Evolutionary conservation across 768 basidiomycete species (phyloP), one percentile per base, ranked within the genome.

Genomic region (Hygrophorus russula): DNA sequence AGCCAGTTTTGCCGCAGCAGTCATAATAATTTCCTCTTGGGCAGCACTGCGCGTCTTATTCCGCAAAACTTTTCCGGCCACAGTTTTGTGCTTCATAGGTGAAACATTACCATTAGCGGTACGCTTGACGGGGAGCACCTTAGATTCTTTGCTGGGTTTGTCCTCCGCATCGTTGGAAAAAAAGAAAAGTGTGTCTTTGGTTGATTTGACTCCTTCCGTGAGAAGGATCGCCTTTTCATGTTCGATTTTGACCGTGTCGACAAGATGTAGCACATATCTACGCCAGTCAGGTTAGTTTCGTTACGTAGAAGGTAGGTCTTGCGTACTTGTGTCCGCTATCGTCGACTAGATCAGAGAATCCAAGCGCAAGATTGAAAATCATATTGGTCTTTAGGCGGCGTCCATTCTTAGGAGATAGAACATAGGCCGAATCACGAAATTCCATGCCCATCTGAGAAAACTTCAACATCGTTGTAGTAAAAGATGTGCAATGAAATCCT

Each of bases 141-240:
- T 75, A 19, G 68, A 51, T 7, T 67, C 60, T 53, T 80, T 82
- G 50, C 74, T 68, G 2, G 72, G 64, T 47, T 68, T 71, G 38
- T 76, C 75, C 13, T 74, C 74, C 14, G 70, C 68, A 12, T 79
- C 78, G 36, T 73, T 71, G 19, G 77, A 78, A 0, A 85, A 59
- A 70, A 87, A 92, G 63, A 94, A 93, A 39, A 96, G 70, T 0
- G 88, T 86, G 45, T 96, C 91, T 56, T 90, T 89, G 33, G 80
- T 64, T 14, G 77, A 80, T 54, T 87, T 92, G 32, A 79, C 74
- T 2, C 92, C 91, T 37, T 91, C 82, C 0, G 91, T 94, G 33
- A 96, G 66, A 45, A 86, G 72, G 5, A 71, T 61, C 2, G 81
- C 73, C 48, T 73, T 77, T 36, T 79, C 73, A 32, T 73, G 58